Conservation (phyloP, 2,329 filamentous ascomycete genomes). For the Trichophyton schoenleinii region DNA sequence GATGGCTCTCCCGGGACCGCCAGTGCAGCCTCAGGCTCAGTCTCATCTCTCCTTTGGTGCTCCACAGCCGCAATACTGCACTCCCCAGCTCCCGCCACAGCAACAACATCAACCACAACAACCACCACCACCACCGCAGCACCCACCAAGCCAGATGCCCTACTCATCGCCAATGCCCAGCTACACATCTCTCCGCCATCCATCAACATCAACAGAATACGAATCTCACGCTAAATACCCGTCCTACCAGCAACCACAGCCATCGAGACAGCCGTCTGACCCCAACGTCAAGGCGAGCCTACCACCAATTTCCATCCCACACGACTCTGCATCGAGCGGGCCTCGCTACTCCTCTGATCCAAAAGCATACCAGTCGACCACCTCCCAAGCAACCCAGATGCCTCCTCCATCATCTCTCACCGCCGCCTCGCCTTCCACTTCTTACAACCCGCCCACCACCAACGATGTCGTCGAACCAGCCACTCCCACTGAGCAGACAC, state of each 20-base stretch:
- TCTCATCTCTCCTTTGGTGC: conserved; percentile 35
- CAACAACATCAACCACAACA: not conserved
- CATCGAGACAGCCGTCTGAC: not conserved
- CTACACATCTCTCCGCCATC: conserved; percentile 24
- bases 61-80: conserved; percentile 30
- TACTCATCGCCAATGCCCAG: conserved; percentile 25
- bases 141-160: conserved; percentile 28
- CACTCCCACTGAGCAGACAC: no score
- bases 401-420: no score
- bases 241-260: conserved; percentile 16
- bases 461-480: no score
- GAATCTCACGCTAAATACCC: conserved; percentile 19
- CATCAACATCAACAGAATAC: conserved; percentile 24
- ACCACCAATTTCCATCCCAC: no score
- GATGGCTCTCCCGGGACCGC: conserved; percentile 11
- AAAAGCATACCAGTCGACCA: no score
- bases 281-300: no score
- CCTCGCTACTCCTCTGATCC: no score
- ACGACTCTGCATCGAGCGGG: no score
- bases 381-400: no score
- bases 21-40: conserved; percentile 18
- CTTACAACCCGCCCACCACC: no score
- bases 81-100: conserved; percentile 22
- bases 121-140: conserved; percentile 33
- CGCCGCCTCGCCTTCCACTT: no score